Base-by-base conservation (phyloP, 208 protist genomes). In the Leishmania major region DNA sequence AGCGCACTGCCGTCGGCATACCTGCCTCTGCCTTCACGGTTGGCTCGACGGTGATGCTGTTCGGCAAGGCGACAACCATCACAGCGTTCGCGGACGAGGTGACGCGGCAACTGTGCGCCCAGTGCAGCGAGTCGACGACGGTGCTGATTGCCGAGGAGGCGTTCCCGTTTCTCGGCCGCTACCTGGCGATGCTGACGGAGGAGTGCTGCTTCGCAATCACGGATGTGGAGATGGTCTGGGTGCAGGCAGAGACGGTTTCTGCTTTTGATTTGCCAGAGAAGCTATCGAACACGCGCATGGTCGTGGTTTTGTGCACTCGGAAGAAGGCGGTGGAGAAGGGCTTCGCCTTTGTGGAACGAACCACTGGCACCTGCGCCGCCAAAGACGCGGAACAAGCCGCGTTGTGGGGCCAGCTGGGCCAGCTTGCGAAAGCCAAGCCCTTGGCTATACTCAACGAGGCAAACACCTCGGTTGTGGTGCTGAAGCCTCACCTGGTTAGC, bases 51-150 rank as follows among this genome's bases (percentile, higher is more conserved):
- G 55, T 98, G 31, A 91, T 90, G 74, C 85, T 96, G 35, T 85
- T 94, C 49, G 95, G 95, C 47, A 89, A 89, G 51, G 82, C 90
- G 47, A 91, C 92, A 1, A 89, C 67, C 59, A 80, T 97, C 45
- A 95, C 88, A 35, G 88, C 78, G 17, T 96, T 93, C 87, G 93
- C 93, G 47, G 93, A 97, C 79, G 89, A 93, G 72, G 93, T 96
- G 57, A 97, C 94, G 15, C 84, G 88, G 17, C 90, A 95, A 73
- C 88, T 97, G 37, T 95, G 93, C 84, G 88, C 92, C 67, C 88
- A 94, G 70, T 74, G 86, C 35, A 91, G 79, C 73, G 95, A 98
- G 77, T 77, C 40, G 19, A 96, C 95, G 45, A 83, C 88, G 11
- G 51, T 96, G 1, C 25, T 97, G 31, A 86, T 97, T 13, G 88